Conservation (phyloP, 2,329 filamentous ascomycete genomes). For the Rhinocladiella mackenziei region DNA sequence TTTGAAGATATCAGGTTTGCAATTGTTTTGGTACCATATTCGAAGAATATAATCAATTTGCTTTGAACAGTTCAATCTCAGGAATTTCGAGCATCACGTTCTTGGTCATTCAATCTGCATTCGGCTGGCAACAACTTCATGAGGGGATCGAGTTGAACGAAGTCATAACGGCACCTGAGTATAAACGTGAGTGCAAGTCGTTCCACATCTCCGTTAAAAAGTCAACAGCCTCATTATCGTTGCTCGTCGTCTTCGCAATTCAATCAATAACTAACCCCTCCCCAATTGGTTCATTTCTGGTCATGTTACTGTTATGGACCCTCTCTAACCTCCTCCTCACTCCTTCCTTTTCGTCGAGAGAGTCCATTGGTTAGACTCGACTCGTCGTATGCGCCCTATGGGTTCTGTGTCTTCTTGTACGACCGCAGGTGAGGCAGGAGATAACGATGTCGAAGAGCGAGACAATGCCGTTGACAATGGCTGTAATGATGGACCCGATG, state of each 20-base stretch:
- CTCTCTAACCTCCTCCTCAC: not conserved
- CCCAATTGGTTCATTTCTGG: not conserved
- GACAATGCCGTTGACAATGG: slow-evolving; percentile 65
- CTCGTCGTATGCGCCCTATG: slow-evolving; percentile 25
- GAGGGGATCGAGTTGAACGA: too few relatives aligned
- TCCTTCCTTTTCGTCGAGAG: not conserved
- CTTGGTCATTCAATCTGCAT: too few relatives aligned
- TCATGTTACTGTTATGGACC: not conserved
- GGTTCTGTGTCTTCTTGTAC: slow-evolving; percentile 33
- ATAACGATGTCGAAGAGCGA: slow-evolving; percentile 63
- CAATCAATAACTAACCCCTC: not conserved
- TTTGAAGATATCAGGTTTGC: too few relatives aligned
- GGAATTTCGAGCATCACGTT: too few relatives aligned
- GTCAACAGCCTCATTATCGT: too few relatives aligned
- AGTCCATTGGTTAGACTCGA: slow-evolving; percentile 17
- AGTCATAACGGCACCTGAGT: too few relatives aligned
- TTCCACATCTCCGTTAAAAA: too few relatives aligned
- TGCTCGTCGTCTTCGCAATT: not conserved
- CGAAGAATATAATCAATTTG: too few relatives aligned
- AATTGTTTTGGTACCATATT: too few relatives aligned
- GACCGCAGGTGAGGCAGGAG: slow-evolving; percentile 55
- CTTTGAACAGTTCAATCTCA: too few relatives aligned
- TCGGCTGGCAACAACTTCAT: too few relatives aligned
- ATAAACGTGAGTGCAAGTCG: too few relatives aligned
- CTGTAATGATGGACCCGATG: slow-evolving; percentile 58